Evolutionary conservation across 768 basidiomycete genomes (phyloP), one percentile per base, ranked within the genome.

Genomic region (Tylopilus balloui): DNA sequence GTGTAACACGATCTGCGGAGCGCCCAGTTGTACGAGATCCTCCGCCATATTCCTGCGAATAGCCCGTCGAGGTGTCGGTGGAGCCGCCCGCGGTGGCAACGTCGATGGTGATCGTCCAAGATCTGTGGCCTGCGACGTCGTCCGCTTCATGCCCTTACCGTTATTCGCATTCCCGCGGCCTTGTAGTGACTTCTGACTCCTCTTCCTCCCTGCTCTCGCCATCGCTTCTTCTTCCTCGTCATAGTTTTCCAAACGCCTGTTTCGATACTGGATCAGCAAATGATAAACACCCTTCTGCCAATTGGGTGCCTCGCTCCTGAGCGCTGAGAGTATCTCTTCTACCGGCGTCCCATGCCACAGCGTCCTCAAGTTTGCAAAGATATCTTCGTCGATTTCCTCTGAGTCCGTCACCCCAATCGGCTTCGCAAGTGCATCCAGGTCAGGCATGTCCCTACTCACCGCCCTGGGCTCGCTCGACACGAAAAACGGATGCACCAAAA

Each of bases 261-360:
- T 78, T 37, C 93, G 81, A 69, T 96, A 97, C 54, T 81, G 82
- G 47, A 86, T 74, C n/a, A 99, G 76, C 5, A 97, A 71, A 61
- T 89, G 84, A 68, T 99, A 99, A 41, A 98, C 88, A 0, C 90
- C 91, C 69, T 99, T 97, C 66, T 98, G 92, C 88, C 92, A 94
- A 24, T 87, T 94, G 43, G 82, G 82, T 47, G 84, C 80, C 44
- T 71, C 59, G 58, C 76, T 83, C 62, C 69, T 75, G 59, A 99
- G 72, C 45, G 79, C 83, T 42, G 78, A 74, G 42, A 83, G 73
- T 47, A 98, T 82, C 25, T 86, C 83, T 10, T 78, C 77, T 46
- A 94, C 90, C 3, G 82, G 70, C 1, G 81, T 79, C 9, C 80
- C 88, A 48, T 86, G 83, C 93, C 93, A 99, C n/a, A 99, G 75